A percentile compares a stretch with the other conserved stretches of the same genome.
These are phyloP conservation scores for Russula ochroleuca DNA, from an alignment of 768 basidiomycete species.

Conservation along the genomic window DNA sequence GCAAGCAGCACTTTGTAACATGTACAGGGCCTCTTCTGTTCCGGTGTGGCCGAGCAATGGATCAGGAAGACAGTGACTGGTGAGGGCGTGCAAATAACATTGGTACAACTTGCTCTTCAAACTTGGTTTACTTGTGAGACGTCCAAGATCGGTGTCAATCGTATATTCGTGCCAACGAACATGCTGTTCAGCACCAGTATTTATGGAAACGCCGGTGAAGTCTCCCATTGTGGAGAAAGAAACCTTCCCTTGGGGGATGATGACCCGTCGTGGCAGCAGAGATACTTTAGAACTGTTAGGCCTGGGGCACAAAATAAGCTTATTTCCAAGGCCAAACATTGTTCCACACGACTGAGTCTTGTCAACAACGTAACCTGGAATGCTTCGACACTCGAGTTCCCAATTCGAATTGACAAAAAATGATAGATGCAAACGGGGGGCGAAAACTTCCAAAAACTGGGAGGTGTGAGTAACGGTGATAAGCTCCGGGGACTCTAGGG, in stretches of 20 bases:
- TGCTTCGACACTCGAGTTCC: conserved; percentile 40
- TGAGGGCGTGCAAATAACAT: conserved; percentile 45
- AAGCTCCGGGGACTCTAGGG: neutral
- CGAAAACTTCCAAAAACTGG: conserved; percentile 24
- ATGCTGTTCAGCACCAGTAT: neutral
- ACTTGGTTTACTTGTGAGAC: conserved; percentile 33
- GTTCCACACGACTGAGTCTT: conserved; percentile 40
- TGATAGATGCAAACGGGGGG: conserved; percentile 42
- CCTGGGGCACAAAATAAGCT: conserved; percentile 25
- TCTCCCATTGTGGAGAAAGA: neutral
- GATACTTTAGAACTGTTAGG: neutral
- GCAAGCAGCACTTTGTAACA: conserved; percentile 39
- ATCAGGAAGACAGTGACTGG: conserved; percentile 42
- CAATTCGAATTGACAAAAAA: conserved; percentile 37
- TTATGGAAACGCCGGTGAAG: conserved; percentile 10
- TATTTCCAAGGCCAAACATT: conserved; percentile 43
- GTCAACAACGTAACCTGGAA: conserved; percentile 43
- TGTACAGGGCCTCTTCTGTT: conserved; percentile 41
- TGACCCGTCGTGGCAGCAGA: neutral
- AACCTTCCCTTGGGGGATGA: conserved; percentile 17
- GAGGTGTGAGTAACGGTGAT: neutral
- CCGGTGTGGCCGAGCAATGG: conserved; percentile 44
- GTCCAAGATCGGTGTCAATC: conserved; percentile 34
- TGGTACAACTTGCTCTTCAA: conserved; percentile 36
- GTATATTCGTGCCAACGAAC: conserved; percentile 34